Base-by-base conservation (phyloP, 164 flowering plant species). In the Houttuynia cordata region DNA sequence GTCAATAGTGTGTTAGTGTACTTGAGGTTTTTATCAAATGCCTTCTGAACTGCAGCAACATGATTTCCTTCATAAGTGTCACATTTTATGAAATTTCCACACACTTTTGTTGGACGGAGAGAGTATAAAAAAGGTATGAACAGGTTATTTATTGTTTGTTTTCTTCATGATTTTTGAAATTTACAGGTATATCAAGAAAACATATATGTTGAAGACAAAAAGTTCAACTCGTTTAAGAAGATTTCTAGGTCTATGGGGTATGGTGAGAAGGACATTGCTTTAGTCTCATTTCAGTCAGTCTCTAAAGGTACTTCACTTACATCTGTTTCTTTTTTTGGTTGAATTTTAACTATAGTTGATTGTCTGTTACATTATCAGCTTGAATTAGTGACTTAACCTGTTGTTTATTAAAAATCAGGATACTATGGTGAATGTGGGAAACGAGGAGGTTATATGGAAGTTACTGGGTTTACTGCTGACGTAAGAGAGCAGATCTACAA, bases 371-470 rank as follows among this genome's bases (percentile, higher is more conserved):
- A 5, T 47, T 30, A 45, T 30, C 41, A 49, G 24, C 21, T 60
- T 45, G 25, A 9, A 8, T n/a, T 10, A n/a, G 17, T 25, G 58
- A 53, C 2, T 20, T 34, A 0, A 10, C 30, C 20, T 8, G 13
- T 24, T 17, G 15, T 9, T 21, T 23, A 8, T n/a, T 62, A 49
- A 56, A 25, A 65, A 22, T 54, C 66, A 94, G 97, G 99, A 10
- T 91, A 85, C 62, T 71, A 91, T 65, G 99, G 99, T 19, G 99
- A 94, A 65, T 94, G 99, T 72, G 97, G 99, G 61, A 94, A 91
- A 73, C 72, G 99, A 80, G 99, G 99, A 73, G 99, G 99, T 68
- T 94, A 91, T 77, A 94, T 94, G 99, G 97, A 94, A 71, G 81
- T 94, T 23, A 94, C 99, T 34, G 99, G 99, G 56, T 88, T 94